Base-by-base conservation (phyloP, 345 rosid genomes). In the Camelina sativa region DNA sequence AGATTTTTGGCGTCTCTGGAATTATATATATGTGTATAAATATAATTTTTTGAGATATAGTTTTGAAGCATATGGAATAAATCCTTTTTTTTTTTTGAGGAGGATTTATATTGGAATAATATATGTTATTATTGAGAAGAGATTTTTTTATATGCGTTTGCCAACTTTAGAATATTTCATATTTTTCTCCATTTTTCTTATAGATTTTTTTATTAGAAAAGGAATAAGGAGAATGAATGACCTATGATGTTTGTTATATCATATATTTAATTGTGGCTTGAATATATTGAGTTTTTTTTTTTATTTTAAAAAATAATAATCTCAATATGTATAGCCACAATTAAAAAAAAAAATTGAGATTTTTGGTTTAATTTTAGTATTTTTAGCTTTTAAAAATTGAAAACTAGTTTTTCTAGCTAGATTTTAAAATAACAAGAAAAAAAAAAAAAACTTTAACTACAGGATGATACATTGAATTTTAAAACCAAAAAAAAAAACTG, bases 41-140 rank as follows among this genome's bases (percentile, higher is more conserved):
- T 15, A 50, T 4, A 50, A 3, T 11, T 12, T 4, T 28, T 28
- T 48, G 53, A 23, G 48, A 40, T 62, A n/a, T 62, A 7, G 20
- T 59, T 25, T 63, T 44, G 19, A 13, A 15, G 7, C 22, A 46
- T 23, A 46, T 64, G 54, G 68, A 63, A 63, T 63, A 63, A n/a
- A 63, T 44, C 40, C 17, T 15, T 44, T 13, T 5, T 43, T 43
- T 43, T 12, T 41, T 43, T 11, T 41, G 5, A 20, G 30, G 30
- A 28, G 30, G 30, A 28, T 28, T 28, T 28, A 28, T 28, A 4
- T 28, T 28, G 30, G 30, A 28, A 28, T 28, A 28, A 28, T 23
- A 23, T 2, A 23, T 23, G 25, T 28, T 28, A 4, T 28, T 15
- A 12, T 11, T 6, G 32, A 11, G 10, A 16, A 56, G 20, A 30